Conservation (phyloP, 1,284 basidiomycete genomes). For the Ceratobasidium sp. region DNA sequence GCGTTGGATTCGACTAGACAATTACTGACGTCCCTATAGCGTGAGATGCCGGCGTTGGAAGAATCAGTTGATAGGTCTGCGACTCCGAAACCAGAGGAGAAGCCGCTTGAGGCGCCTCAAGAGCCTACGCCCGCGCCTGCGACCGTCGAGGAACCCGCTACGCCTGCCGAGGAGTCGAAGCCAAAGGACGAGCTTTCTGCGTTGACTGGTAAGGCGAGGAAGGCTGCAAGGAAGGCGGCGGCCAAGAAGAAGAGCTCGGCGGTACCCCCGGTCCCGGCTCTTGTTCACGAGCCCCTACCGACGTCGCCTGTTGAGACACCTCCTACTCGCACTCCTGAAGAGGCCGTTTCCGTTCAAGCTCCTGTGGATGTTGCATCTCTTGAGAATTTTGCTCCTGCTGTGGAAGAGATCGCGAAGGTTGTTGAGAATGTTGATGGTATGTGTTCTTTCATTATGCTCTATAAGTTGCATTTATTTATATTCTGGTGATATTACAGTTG, state of each 20-base stretch:
- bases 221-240: slow-evolving; percentile 2
- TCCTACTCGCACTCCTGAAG: not conserved
- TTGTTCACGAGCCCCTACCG: not conserved
- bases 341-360: not conserved
- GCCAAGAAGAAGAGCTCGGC: slow-evolving; percentile 5
- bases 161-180: slow-evolving; percentile 5
- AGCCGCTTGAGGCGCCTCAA: not conserved
- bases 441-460: not conserved
- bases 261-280: not conserved
- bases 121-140: not conserved
- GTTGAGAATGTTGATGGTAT: slow-evolving; percentile 1
- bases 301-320: not conserved
- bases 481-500: not conserved
- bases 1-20: not conserved
- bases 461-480: not conserved
- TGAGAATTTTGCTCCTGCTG: not conserved
- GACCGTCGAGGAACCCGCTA: not conserved
- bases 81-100: slow-evolving; percentile 23
- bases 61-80: not conserved
- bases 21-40: not conserved
- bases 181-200: slow-evolving; percentile 14
- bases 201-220: not conserved
- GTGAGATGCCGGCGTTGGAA: not conserved
- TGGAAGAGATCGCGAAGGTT: not conserved
- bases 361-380: not conserved